Evolutionary conservation across 1,284 basidiomycete species (phyloP).

Genomic region (Malassezia caprae): DNA sequence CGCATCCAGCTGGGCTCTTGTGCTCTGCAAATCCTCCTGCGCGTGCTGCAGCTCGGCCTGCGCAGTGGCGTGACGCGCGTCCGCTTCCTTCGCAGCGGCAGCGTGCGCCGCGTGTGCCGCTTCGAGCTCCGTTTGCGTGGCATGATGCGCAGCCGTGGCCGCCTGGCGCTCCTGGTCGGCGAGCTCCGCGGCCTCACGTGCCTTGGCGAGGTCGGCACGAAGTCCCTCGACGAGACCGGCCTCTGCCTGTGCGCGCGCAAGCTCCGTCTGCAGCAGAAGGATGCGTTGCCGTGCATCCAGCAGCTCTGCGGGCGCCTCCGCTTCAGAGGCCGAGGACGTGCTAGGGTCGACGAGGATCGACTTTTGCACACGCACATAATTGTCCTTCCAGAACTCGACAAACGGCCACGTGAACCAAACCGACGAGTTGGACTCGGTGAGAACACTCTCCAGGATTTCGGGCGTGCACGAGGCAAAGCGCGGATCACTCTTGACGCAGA

Average conservation of each 20-base stretch:
- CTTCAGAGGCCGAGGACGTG: constrained; percentile 19
- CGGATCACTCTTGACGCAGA: constrained; percentile 75
- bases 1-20: neutral
- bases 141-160: neutral
- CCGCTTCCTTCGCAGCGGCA: neutral
- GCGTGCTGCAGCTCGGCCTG: neutral
- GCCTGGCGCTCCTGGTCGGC: neutral
- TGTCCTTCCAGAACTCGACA: constrained; percentile 95
- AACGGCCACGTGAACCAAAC: constrained; percentile 98
- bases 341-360: constrained; percentile 36
- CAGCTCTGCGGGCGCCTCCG: constrained; percentile 29
- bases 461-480: constrained; percentile 81
- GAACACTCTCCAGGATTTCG: constrained; percentile 53
- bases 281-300: constrained; percentile 39
- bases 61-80: neutral
- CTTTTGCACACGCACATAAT: constrained; percentile 52
- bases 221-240: constrained; percentile 16
- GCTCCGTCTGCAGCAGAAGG: constrained; percentile 23
- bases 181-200: neutral
- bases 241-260: constrained; percentile 15
- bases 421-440: constrained; percentile 18
- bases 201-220: constrained; percentile 6
- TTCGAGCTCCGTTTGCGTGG: neutral
- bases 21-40: neutral
- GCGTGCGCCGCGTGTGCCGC: neutral